Base-by-base conservation (phyloP, 1,284 basidiomycete genomes). In the Pseudozyma flocculosa region DNA sequence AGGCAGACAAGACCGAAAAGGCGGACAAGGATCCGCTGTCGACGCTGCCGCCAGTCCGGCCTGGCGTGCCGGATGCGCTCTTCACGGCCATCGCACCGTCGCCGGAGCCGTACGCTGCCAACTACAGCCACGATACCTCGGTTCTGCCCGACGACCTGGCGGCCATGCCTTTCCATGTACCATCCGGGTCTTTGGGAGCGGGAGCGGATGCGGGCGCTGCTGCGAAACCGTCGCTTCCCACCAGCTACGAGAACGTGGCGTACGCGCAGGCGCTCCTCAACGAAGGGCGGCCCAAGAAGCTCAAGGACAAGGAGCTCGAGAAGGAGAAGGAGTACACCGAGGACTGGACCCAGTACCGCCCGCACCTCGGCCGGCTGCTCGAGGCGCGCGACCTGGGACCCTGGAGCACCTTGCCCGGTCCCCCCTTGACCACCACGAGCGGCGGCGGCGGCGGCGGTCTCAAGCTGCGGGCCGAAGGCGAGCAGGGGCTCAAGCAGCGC, bases 281-380 rank as follows among this genome's bases (percentile, higher is more conserved):
- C 36, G 63, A 68, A 32, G 56, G 57, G 47, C 57, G 61, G 14
- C 58, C 63, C 21, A 72, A 70, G 23, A 65, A 68, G 46, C 61
- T 61, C 13, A 69, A 70, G 47, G 63, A 68, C 40, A 61, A 55
- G 23, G 63, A 70, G 51, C 49, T 61, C n/a, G 67, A 69, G 36
- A 54, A 63, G 48, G 70, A 72, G 47, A 51, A 60, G 42, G 70
- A 72, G 49, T 65, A 52, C 40, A 53, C 64, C 34, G 70, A 72
- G 42, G 68, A 72, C 41, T 72, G 70, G 70, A 72, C 67, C 32
- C 64, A 68, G 45, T 65, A 55, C 50, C 67, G 70, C 22, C 70
- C 70, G 18, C 55, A 61, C 17, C 46, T 72, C 23, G 42, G 44
- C 15, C 61, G 70, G 7, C 42, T 69, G 30, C 58, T 72, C 4